phyloP scores from a whole-genome alignment of 78 protist genomes.

The Anaeramoeba ignava region DNA sequence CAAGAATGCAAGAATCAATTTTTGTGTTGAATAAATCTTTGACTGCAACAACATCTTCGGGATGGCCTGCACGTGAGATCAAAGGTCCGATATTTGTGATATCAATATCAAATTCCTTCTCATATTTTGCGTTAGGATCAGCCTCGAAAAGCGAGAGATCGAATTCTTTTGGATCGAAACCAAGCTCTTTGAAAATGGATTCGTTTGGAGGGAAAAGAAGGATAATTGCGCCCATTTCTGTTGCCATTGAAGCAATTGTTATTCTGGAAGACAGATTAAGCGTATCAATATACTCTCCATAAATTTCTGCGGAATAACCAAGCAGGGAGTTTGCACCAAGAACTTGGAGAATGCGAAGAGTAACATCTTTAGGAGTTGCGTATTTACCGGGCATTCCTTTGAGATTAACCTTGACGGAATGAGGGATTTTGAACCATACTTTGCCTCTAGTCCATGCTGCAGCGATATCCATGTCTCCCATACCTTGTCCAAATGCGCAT shows the following conservation, averaged over 20 bases:
- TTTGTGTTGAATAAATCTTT: background rate
- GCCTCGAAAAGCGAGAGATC: background rate
- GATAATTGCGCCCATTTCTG: conserved; percentile 75
- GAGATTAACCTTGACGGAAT: background rate
- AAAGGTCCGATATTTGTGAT: conserved; percentile 39
- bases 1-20: conserved; percentile 35
- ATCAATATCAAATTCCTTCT: conserved; percentile 26
- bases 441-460: background rate
- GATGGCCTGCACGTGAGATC: conserved; percentile 25
- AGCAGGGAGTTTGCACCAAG: conserved; percentile 51
- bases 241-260: conserved; percentile 82
- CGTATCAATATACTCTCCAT: conserved; percentile 45
- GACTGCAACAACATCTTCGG: background rate
- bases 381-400: background rate
- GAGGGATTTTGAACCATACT: background rate
- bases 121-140: conserved; percentile 37
- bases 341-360: conserved; percentile 34
- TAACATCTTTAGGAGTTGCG: conserved; percentile 26
- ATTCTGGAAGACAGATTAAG: conserved; percentile 66
- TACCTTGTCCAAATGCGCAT: background rate
- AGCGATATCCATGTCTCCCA: background rate
- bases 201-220: conserved; percentile 75
- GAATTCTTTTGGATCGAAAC: background rate
- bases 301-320: conserved; percentile 73
- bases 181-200: conserved; percentile 12